Evolutionary conservation across 345 rosid species (phyloP).

Genomic region (Rhodamnia rubescens): DNA sequence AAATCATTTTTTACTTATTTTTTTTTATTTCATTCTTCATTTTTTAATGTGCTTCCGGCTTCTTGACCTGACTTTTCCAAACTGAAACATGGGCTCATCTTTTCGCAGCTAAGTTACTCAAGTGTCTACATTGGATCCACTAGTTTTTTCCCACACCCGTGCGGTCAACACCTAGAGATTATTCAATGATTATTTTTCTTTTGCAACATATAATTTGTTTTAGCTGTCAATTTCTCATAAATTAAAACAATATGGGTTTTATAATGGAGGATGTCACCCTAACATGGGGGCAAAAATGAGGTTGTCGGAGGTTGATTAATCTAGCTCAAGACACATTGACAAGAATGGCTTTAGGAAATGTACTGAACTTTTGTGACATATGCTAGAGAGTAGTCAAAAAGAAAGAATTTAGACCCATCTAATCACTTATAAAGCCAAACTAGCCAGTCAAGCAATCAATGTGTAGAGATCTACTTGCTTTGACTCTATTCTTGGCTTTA

Average conservation of each 20-base stretch:
- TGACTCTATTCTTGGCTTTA: background rate
- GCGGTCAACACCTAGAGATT: conserved; percentile 32
- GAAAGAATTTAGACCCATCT: conserved; percentile 3
- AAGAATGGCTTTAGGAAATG: conserved; percentile 1
- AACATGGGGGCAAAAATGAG: background rate
- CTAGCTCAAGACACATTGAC: background rate
- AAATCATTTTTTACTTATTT: background rate
- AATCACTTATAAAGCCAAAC: background rate
- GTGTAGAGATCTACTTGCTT: background rate
- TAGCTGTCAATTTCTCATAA: background rate
- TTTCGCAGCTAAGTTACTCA: background rate
- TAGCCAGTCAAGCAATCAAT: conserved; percentile 8
- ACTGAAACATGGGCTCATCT: background rate
- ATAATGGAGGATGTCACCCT: background rate
- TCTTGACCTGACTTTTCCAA: background rate
- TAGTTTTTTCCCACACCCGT: conserved; percentile 25
- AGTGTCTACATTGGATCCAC: conserved; percentile 4
- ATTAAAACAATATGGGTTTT: background rate
- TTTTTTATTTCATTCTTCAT: background rate
- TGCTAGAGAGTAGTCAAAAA: conserved; percentile 7
- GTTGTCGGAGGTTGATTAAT: background rate
- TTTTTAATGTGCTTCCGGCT: background rate
- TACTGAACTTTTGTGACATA: background rate
- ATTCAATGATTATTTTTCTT: background rate
- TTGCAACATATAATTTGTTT: background rate